Percentiles rank a stretch among this genome's conserved stretches.
Conservation (phyloP, 2,329 filamentous ascomycete species). For the Trichophaea hybrida region DNA sequence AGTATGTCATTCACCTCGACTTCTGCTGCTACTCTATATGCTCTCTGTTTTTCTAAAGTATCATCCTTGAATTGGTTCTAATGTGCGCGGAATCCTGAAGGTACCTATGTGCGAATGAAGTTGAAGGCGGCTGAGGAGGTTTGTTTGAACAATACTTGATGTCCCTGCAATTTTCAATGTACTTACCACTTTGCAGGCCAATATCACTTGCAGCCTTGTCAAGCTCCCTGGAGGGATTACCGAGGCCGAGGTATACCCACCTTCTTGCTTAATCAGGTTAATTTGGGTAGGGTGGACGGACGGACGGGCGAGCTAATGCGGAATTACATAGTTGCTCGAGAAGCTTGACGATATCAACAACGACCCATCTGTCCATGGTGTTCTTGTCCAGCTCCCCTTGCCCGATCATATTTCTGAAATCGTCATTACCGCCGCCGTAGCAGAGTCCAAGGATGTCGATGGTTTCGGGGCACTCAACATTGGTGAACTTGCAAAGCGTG, state of each 20-base stretch:
- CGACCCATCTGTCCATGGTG: constrained; percentile 71
- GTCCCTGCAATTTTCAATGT: not conserved
- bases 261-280: not conserved
- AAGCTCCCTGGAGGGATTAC: constrained; percentile 55
- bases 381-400: constrained; percentile 84
- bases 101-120: constrained; percentile 99
- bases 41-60: not conserved
- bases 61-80: not conserved
- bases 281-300: not conserved
- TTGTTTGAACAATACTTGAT: constrained; percentile 27
- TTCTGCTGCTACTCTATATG: not conserved
- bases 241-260: constrained; percentile 1
- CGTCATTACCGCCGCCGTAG: constrained; percentile 72
- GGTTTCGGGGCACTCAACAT: constrained; percentile 92
- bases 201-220: constrained; percentile 74
- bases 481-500: constrained; percentile 89
- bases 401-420: constrained; percentile 86
- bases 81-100: constrained; percentile 35
- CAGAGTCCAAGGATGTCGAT: constrained; percentile 93
- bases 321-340: constrained; percentile 47
- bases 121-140: constrained; percentile 90
- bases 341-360: constrained; percentile 73
- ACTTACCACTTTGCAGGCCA: constrained; percentile 46
- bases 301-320: not conserved
- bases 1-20: constrained; percentile 41